These are phyloP conservation scores for Hemisphaericaspora nanyangensis DNA, from an alignment of 805 yeast genomes.

Conservation along the genomic window DNA sequence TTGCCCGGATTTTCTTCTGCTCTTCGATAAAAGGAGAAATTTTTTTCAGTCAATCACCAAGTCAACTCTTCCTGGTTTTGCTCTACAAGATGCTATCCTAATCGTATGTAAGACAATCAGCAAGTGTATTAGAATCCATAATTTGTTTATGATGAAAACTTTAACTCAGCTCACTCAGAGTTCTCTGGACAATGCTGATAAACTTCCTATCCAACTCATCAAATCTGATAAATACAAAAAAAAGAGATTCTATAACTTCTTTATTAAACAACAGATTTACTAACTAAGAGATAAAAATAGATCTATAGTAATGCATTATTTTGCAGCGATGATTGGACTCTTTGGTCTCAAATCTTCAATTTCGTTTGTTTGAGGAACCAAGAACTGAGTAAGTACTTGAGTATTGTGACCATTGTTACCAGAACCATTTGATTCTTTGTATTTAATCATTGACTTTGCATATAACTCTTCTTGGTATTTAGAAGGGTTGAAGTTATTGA, in stretches of 20 bases:
- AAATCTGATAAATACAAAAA: slow-evolving; percentile 21
- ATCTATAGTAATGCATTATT: not conserved
- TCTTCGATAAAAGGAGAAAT: too few relatives aligned
- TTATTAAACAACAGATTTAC: not conserved
- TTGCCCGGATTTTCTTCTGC: too few relatives aligned
- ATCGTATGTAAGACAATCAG: not conserved
- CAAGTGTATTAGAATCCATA: not conserved
- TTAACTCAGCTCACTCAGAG: slow-evolving; percentile 58
- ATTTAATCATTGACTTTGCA: slow-evolving; percentile 27
- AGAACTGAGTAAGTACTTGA: slow-evolving; percentile 40
- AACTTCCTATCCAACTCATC: slow-evolving; percentile 48
- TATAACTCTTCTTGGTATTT: slow-evolving; percentile 29
- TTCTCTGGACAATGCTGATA: slow-evolving; percentile 45
- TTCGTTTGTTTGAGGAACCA: slow-evolving; percentile 64
- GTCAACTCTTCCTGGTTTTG: not conserved
- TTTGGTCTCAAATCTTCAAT: slow-evolving; percentile 82
- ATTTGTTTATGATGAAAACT: slow-evolving; percentile 46
- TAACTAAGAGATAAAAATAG: not conserved
- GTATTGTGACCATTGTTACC: slow-evolving; percentile 16
- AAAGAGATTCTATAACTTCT: not conserved
- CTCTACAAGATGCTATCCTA: not conserved
- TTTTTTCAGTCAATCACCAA: not conserved
- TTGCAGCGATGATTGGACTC: slow-evolving; percentile 47
- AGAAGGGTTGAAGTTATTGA: slow-evolving; percentile 57
- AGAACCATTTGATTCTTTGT: slow-evolving; percentile 9